phyloP scores from a whole-genome alignment of 2,329 filamentous ascomycete species.

The Diplocarpon rosae region DNA sequence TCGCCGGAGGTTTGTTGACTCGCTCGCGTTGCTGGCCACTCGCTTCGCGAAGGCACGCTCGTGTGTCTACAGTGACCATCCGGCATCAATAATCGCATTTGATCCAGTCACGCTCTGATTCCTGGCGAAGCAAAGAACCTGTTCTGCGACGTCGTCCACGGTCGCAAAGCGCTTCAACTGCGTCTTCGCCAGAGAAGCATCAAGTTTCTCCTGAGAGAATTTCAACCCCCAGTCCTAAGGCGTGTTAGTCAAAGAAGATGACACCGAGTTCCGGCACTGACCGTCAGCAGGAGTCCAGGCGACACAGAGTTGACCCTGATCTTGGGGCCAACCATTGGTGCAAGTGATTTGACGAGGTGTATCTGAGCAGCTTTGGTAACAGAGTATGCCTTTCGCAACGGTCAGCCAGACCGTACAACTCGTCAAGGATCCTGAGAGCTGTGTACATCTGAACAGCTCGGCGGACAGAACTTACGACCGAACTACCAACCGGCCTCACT shows the following conservation, averaged over 20 bases:
- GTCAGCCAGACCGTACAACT: not conserved
- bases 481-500: constrained; percentile 51
- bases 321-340: constrained; percentile 38
- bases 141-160: constrained; percentile 38
- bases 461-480: constrained; percentile 32
- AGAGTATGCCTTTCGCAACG: constrained; percentile 47
- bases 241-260: not conserved
- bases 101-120: constrained; percentile 40
- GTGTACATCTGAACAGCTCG: no score
- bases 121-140: constrained; percentile 39
- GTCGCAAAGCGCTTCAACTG: constrained; percentile 16
- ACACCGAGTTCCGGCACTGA: not conserved
- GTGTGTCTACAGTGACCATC: constrained; percentile 21
- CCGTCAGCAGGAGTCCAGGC: constrained; percentile 32
- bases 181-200: constrained; percentile 13
- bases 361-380: constrained; percentile 72
- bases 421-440: no score
- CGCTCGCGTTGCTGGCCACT: no score
- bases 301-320: constrained; percentile 50
- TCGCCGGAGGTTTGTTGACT: no score
- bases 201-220: constrained; percentile 16
- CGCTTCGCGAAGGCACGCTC: no score
- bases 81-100: constrained; percentile 40
- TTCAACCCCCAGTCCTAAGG: constrained; percentile 19
- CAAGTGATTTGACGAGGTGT: constrained; percentile 44